Conservation (phyloP, 257 asterid genomes). For the Jasminum sambac region DNA sequence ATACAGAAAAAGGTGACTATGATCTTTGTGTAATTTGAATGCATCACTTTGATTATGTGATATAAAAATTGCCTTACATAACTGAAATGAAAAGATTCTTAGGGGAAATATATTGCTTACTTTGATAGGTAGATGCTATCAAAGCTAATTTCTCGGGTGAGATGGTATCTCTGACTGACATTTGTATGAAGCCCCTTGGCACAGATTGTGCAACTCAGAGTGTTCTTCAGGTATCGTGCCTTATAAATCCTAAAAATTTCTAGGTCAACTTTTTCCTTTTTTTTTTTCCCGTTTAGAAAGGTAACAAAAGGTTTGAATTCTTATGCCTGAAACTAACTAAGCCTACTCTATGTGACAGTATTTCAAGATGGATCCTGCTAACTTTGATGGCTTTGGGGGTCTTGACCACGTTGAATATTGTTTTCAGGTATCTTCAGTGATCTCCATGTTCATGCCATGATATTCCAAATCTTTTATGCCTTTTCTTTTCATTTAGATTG, state of each 20-base stretch:
- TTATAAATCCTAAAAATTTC: background rate
- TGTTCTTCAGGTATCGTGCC: conserved; percentile 76
- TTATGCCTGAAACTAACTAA: conserved; percentile 7
- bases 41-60: conserved; percentile 4
- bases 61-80: conserved; percentile 2
- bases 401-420: conserved; percentile 82
- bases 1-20: conserved; percentile 78
- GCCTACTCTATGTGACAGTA: conserved; percentile 49
- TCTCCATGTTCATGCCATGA: conserved; percentile 21
- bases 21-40: conserved; percentile 9
- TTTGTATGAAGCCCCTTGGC: conserved; percentile 99
- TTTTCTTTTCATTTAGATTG: conserved; percentile 1
- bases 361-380: conserved; percentile 87
- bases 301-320: background rate
- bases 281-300: background rate
- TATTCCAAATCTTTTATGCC: conserved; percentile 3
- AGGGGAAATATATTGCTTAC: conserved; percentile 11
- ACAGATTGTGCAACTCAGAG: conserved; percentile 97
- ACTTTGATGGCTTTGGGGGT: conserved; percentile 75
- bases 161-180: conserved; percentile 81
- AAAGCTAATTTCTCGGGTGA: conserved; percentile 82
- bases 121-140: conserved; percentile 84
- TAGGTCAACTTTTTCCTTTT: background rate
- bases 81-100: conserved; percentile 9
- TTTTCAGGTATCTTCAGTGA: conserved; percentile 63